Percentiles rank a stretch among this genome's conserved stretches.
Conservation (phyloP, 192 early-diverging fungal species). For the Umbelopsis ramanniana region DNA sequence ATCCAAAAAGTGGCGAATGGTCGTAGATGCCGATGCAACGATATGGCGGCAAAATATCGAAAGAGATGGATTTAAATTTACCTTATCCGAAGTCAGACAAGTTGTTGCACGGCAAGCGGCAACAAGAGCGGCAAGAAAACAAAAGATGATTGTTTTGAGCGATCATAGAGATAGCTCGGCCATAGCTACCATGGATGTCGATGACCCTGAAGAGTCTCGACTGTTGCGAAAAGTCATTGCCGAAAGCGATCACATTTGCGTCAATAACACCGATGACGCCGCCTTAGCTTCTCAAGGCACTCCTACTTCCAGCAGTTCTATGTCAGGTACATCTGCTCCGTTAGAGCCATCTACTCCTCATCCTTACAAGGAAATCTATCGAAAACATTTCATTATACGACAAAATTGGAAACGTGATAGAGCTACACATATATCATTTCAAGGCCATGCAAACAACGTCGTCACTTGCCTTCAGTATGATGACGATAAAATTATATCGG, state of each 20-base stretch:
- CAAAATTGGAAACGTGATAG: slow-evolving; percentile 84
- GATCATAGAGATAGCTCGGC: slow-evolving; percentile 9
- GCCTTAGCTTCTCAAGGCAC: slow-evolving; percentile 1
- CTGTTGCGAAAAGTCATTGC: slow-evolving; percentile 15
- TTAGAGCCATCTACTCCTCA: slow-evolving; percentile 23
- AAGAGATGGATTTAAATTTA: slow-evolving; percentile 47
- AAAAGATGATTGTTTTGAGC: slow-evolving; percentile 20
- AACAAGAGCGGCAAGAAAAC: slow-evolving; percentile 2
- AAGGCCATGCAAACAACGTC: slow-evolving; percentile 80
- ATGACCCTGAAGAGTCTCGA: slow-evolving; percentile 19
- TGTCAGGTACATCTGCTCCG: slow-evolving; percentile 7
- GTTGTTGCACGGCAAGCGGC: slow-evolving; percentile 8
- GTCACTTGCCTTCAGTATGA: slow-evolving; percentile 98
- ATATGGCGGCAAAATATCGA: slow-evolving; percentile 55
- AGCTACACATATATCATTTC: slow-evolving; percentile 79
- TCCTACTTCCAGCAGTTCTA: background rate
- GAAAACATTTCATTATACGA: slow-evolving; percentile 76
- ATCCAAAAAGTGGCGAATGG: slow-evolving; percentile 74
- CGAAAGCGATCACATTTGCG: slow-evolving; percentile 14
- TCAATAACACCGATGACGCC: slow-evolving; percentile 9
- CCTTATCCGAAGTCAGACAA: background rate
- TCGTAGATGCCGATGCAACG: slow-evolving; percentile 72
- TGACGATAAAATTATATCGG: slow-evolving; percentile 93
- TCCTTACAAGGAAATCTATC: slow-evolving; percentile 80
- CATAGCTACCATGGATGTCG: slow-evolving; percentile 17